Evolutionary conservation across 768 basidiomycete species (phyloP).

Genomic region (Leucocoprinus leucothites): DNA sequence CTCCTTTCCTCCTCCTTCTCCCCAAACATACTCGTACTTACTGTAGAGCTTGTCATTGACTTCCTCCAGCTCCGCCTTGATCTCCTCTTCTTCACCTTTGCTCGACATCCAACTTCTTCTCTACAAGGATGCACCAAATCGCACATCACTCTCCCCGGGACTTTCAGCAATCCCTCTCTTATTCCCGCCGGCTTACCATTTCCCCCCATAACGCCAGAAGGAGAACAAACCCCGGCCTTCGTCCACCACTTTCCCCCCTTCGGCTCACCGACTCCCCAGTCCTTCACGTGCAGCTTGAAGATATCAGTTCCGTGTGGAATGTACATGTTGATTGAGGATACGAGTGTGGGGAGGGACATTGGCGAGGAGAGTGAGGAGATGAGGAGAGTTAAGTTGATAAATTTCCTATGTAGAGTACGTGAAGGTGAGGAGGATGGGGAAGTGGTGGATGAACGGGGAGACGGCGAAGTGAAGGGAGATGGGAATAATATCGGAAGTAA

Average conservation of each 20-base stretch:
- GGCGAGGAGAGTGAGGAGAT: not conserved
- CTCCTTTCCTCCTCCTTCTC: too few relatives aligned
- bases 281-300: not conserved
- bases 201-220: too few relatives aligned
- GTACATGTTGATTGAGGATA: not conserved
- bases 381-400: not conserved
- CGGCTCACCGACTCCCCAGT: not conserved
- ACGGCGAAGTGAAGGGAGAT: not conserved
- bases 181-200: too few relatives aligned
- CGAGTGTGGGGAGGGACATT: not conserved
- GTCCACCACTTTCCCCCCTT: not conserved
- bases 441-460: not conserved
- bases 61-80: too few relatives aligned
- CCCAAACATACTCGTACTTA: too few relatives aligned
- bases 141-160: too few relatives aligned
- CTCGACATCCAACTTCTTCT: not conserved
- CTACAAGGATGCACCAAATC: too few relatives aligned
- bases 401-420: not conserved
- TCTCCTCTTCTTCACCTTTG: too few relatives aligned
- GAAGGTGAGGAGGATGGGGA: too few relatives aligned
- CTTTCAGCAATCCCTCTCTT: too few relatives aligned
- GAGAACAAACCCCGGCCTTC: not conserved
- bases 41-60: too few relatives aligned
- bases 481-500: not conserved
- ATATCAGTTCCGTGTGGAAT: not conserved